Base-by-base conservation (phyloP, 2,329 filamentous ascomycete genomes). In the Monosporascus sp. region DNA sequence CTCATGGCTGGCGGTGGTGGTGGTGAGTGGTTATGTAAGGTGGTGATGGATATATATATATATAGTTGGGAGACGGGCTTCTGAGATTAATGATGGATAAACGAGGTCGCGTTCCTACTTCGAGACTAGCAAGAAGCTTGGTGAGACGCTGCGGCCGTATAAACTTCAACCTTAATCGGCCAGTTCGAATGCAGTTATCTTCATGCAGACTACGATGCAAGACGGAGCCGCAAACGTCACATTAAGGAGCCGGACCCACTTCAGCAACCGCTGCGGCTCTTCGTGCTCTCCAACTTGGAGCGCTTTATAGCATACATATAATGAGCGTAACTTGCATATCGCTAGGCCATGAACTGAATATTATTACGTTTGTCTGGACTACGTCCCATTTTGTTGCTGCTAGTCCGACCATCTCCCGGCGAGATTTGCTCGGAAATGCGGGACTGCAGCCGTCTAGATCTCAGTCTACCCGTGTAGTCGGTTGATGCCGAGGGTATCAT, bases 1-100 rank as follows among this genome's bases (percentile, higher is more conserved):
- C 72, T 71, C 73, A 78, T 69, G 8, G 24, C 24, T 46, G 43
- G 3, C 3, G 20, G 7, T 14, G 46, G 26, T 14, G 46, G 26
- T 56, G 43, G 49, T 47, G 48, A 38, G 6, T 37, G 37, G 17
- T 49, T 51, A 8, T 43, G 28, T 18, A 2, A 22, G 44, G 7
- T 47, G n/a, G 17, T 5, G 20, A 17, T 17, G n/a, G n/a, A n/a
- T n/a, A n/a, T n/a, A n/a, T n/a, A n/a, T n/a, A n/a, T n/a, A n/a
- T n/a, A n/a, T n/a, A n/a, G n/a, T n/a, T 28, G 17, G 46, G 44
- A 28, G 22, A 5, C 7, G 18, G 28, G 6, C 6, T 17, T 38
- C 18, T 17, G 24, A 17, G 22, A 35, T 11, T 14, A 35, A 14
- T 14, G 31, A 14, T 35, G 5, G 31, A 35, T 35, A 35, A 14